A percentile compares a stretch with the other conserved stretches of the same genome.
Conservation (phyloP, 352 stramenopile species). For the Globisporangium carolinianum region DNA sequence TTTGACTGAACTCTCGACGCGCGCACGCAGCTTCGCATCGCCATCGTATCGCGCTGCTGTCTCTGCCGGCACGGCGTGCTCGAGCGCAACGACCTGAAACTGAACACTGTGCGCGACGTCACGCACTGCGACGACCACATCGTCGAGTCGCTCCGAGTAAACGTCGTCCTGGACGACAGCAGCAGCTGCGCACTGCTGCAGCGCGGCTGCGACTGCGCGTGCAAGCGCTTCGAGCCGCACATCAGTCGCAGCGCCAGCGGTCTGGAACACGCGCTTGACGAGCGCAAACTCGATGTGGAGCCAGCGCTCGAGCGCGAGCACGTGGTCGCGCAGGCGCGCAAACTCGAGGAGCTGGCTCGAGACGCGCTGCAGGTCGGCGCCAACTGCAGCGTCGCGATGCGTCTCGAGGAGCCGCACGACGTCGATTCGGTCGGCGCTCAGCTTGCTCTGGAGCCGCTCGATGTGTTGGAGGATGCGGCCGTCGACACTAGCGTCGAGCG, state of each 20-base stretch:
- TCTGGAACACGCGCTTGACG: constrained; percentile 48
- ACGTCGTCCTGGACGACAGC: constrained; percentile 34
- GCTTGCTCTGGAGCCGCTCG: constrained; percentile 32
- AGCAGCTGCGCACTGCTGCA: constrained; percentile 23
- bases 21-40: constrained; percentile 41
- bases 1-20: constrained; percentile 39
- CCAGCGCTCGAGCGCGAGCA: constrained; percentile 51
- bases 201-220: constrained; percentile 20
- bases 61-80: constrained; percentile 59
- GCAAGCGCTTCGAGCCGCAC: constrained; percentile 27
- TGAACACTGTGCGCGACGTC: constrained; percentile 36
- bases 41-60: constrained; percentile 50
- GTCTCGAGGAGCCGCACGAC: constrained; percentile 44
- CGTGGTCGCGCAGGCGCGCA: constrained; percentile 46
- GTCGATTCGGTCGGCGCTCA: constrained; percentile 48
- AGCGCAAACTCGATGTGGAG: constrained; percentile 39
- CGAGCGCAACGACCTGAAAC: constrained; percentile 36
- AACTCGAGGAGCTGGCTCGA: constrained; percentile 46
- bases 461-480: constrained; percentile 32
- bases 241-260: constrained; percentile 28
- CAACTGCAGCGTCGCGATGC: constrained; percentile 30
- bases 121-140: constrained; percentile 20
- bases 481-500: constrained; percentile 38
- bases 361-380: constrained; percentile 43
- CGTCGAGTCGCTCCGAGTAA: constrained; percentile 14